Evolutionary conservation across 1,284 basidiomycete species (phyloP).

Genomic region (Rhodotorula sp.): DNA sequence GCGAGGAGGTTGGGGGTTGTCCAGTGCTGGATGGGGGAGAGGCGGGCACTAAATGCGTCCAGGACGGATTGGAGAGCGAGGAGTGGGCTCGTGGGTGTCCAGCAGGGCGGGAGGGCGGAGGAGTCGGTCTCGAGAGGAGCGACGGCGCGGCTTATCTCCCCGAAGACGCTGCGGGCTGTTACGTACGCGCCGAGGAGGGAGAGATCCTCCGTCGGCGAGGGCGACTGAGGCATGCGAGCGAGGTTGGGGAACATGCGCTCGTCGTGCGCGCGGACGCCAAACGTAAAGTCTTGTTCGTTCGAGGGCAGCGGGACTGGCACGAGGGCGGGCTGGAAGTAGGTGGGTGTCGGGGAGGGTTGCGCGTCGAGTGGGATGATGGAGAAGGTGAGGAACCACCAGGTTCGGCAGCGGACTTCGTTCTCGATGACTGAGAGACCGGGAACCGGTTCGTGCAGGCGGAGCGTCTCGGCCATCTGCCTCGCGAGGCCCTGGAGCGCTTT

Average conservation of each 20-base stretch:
- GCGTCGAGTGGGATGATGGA: background rate
- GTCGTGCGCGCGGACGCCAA: background rate
- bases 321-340: background rate
- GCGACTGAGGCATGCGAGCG: background rate
- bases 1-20: conserved; percentile 5
- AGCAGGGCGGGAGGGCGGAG: background rate
- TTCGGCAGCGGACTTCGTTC: conserved; percentile 9
- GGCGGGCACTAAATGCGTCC: background rate
- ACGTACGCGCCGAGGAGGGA: conserved; percentile 3
- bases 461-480: conserved; percentile 9
- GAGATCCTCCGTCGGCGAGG: background rate
- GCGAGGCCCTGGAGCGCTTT: conserved; percentile 3
- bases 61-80: background rate
- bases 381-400: conserved; percentile 12
- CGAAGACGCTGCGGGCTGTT: background rate
- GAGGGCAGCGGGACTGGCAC: background rate
- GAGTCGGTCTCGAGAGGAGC: too few relatives aligned
- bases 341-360: background rate
- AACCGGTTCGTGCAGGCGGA: background rate
- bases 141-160: background rate
- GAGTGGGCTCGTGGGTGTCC: background rate
- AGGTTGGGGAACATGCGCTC: background rate
- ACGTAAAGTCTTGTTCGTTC: conserved; percentile 14
- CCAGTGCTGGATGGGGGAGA: conserved; percentile 3
- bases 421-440: background rate